These are phyloP conservation scores for Tanozyma kutaoensis DNA, from an alignment of 805 yeast species.

Conservation along the genomic window DNA sequence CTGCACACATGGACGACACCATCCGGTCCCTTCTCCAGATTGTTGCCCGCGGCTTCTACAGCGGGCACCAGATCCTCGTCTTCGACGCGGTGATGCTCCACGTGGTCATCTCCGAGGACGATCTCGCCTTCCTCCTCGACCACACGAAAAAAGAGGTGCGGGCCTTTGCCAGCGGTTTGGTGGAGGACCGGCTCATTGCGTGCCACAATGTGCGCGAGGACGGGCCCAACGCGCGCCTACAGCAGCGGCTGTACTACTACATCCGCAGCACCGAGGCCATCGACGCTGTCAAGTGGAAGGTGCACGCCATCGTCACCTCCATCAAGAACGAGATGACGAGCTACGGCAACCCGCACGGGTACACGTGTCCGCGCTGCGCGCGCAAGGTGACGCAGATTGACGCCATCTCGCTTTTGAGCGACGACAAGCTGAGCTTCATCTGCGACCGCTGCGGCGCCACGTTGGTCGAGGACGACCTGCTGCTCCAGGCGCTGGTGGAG, in stretches of 20 bases:
- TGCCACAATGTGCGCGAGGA: conserved; percentile 59
- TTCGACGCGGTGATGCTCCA: conserved; percentile 82
- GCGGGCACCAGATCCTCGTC: conserved; percentile 68
- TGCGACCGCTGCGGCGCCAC: conserved; percentile 76
- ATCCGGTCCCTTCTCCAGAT: conserved; percentile 50
- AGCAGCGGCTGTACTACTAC: conserved; percentile 69
- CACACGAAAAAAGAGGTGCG: conserved; percentile 81
- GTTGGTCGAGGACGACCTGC: conserved; percentile 78
- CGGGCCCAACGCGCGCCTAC: conserved; percentile 46
- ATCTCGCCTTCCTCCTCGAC: conserved; percentile 66
- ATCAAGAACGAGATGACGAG: conserved; percentile 75
- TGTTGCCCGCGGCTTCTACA: conserved; percentile 80
- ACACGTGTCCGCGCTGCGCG: conserved; percentile 76
- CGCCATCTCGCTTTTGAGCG: conserved; percentile 70
- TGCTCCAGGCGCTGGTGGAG: conserved; percentile 65
- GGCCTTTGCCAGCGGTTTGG: conserved; percentile 62
- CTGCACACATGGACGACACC: conserved; percentile 32
- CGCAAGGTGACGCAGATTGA: conserved; percentile 76
- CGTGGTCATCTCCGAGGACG: conserved; percentile 87
- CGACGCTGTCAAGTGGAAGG: conserved; percentile 93
- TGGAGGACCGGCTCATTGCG: conserved; percentile 72
- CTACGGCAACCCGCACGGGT: conserved; percentile 87
- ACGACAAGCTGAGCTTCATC: conserved; percentile 65
- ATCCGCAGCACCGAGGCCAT: conserved; percentile 88
- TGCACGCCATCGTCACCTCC: conserved; percentile 69